Base-by-base conservation (phyloP, 2,329 filamentous ascomycete species). In the Ceratocystis smalleyi region DNA sequence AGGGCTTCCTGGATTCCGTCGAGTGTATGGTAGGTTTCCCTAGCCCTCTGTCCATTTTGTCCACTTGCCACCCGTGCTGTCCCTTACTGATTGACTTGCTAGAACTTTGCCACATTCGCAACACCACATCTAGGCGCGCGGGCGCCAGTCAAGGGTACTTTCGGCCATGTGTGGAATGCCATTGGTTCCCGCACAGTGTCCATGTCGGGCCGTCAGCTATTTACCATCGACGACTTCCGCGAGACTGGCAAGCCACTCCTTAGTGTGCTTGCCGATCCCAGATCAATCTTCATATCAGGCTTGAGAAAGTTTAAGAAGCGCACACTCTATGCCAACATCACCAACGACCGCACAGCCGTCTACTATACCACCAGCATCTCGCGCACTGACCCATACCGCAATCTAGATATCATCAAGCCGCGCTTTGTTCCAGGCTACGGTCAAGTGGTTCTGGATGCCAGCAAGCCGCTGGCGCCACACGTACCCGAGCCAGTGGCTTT, bases 61-160 rank as follows among this genome's bases (percentile, higher is more conserved):
- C 15, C 1, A 35, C 19, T 30, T 5, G 15, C 3, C 51, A 3
- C 10, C 24, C 8, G 17, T 35, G 1, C 27, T 12, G 7, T 32
- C 32, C 24, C 17, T 57, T 27, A 57, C 54, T 10, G 35, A 19
- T 24, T 12, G 6, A n/a, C 27, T 19, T n/a, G 19, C 10, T 67
- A 87, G 82, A 96, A 95, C 77, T 96, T 97, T 74, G 89, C 87
- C 1, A 96, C 91, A 0, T 96, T 97, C 74, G 92, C 88, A 4
- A 86, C 88, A 40, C 92, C 88, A 27, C 88, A 91, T 74, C 79
- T 91, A 6, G 88, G 88, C n/a, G 87, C 88, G 1, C 79, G 87
- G 61, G 83, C 84, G 1, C 88, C 88, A 1, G 74, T 85, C 54
- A 82, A 81, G 59, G 87, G 87, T 17, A 81, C 81, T 75, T 78